Conservation (phyloP, 169 alveolate species). For the Eimeria brunetti region DNA sequence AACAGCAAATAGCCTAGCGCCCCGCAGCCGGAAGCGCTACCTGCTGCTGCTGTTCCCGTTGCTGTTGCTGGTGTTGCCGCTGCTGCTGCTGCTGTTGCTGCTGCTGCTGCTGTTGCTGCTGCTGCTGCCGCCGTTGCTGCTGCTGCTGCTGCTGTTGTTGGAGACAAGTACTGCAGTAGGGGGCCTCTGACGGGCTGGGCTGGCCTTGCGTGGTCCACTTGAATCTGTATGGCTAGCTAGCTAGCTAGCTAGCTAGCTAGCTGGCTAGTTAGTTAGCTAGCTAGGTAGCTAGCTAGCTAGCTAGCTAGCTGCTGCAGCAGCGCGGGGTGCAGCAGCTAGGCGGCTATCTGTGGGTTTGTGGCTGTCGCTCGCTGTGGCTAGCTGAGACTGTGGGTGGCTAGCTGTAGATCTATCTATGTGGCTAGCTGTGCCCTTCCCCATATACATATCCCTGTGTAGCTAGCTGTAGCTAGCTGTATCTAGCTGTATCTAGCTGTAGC, state of each 20-base stretch:
- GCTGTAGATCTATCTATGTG: too few species aligned
- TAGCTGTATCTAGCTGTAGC: too few species aligned
- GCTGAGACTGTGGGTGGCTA: too few species aligned
- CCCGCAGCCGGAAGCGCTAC: background rate
- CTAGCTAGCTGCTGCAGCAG: constrained; percentile 1
- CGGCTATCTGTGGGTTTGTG: background rate
- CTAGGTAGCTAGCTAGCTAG: constrained; percentile 18
- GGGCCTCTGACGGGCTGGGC: too few species aligned
- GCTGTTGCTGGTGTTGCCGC: background rate
- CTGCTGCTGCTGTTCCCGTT: constrained; percentile 4
- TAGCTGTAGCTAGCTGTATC: too few species aligned
- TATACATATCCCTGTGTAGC: too few species aligned
- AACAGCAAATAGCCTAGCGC: too few species aligned
- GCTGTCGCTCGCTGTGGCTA: background rate
- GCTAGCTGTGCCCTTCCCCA: too few species aligned
- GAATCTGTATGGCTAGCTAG: background rate
- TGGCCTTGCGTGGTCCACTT: too few species aligned
- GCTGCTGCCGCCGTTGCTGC: constrained; percentile 4
- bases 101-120: background rate
- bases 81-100: background rate
- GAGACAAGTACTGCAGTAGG: background rate
- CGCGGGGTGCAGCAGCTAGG: too few species aligned
- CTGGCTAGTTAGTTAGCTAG: too few species aligned
- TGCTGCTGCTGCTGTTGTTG: constrained; percentile 11
- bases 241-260: background rate